Conservation (phyloP, 768 basidiomycete genomes). For the Kwoniella europaea region DNA sequence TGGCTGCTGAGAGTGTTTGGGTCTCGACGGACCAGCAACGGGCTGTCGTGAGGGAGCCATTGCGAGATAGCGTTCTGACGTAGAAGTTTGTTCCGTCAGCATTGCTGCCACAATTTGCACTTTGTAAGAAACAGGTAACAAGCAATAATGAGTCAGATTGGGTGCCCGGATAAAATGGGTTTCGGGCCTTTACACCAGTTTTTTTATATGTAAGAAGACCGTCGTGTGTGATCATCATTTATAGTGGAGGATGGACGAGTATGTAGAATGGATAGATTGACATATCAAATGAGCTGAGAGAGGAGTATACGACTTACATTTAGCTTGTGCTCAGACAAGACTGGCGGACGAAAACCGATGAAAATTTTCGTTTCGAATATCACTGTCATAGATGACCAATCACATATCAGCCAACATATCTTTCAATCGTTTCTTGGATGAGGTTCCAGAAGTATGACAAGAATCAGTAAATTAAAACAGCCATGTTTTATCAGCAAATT, state of each 20-base stretch:
- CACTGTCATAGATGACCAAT: neutral
- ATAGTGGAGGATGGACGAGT: slow-evolving; percentile 5
- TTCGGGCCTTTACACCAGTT: slow-evolving; percentile 54
- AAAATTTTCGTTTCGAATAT: neutral
- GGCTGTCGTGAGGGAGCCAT: slow-evolving; percentile 46
- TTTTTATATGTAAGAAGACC: slow-evolving; percentile 53
- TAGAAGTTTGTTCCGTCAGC: slow-evolving; percentile 17
- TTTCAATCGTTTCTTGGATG: neutral
- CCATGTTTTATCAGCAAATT: slow-evolving; percentile 55
- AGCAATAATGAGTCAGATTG: slow-evolving; percentile 47
- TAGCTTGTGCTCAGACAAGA: neutral
- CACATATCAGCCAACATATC: neutral
- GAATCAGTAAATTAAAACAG: slow-evolving; percentile 55
- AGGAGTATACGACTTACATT: neutral
- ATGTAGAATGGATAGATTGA: neutral
- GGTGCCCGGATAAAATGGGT: slow-evolving; percentile 55
- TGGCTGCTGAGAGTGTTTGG: slow-evolving; percentile 41
- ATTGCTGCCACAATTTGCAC: neutral
- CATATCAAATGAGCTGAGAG: too few species aligned
- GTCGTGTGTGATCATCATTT: slow-evolving; percentile 57
- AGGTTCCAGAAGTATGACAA: neutral
- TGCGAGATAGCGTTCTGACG: slow-evolving; percentile 4
- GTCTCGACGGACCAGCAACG: slow-evolving; percentile 48
- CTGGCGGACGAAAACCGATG: neutral
- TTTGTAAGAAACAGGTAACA: neutral